Evolutionary conservation across 352 stramenopile species (phyloP), one percentile per base, ranked within the genome.

Genomic region (Pythium periplocum): DNA sequence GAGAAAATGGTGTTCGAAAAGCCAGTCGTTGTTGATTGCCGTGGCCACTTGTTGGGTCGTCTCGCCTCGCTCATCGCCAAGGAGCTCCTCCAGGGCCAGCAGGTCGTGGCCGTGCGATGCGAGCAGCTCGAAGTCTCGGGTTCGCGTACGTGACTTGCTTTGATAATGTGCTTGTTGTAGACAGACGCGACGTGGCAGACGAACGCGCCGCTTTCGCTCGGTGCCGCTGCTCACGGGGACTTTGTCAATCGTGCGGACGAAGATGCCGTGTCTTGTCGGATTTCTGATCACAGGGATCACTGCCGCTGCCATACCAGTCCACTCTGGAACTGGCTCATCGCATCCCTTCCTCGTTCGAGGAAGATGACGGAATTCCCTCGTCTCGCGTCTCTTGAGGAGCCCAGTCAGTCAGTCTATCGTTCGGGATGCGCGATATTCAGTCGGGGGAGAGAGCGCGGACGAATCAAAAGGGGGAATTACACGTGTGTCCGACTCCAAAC

Each of bases 101-200:
- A 98, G 65, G 88, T 99, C 59, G 95, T 99, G 34, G 91, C 98
- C 68, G 97, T 99, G 49, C 87, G 97, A 73, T 98, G 92, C 75
- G 97, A 99, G 75, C 87, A 98, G 72, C 93, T 99, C 64, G 87
- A 97, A 68, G 97, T 99, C 76, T 99, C 96, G 64, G 97, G 97
- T 68, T 98, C 96, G 64, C 84, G 87, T 97, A 92, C 67, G 86
- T 86, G 59, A 58, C 9, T 30, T 45, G 33, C 41, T 50, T 26
- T 38, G 17, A 26, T 26, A 26, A 26, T 26, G 17, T 26, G 17
- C 17, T 26, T 26, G 17, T 26, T 26, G 17, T 26, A 26, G 17
- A 26, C 17, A 26, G 17, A 26, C 17, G 17, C 17, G 17, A 26
- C 17, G 17, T 26, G 17, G 17, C 17, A 26, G 17, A 26, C 17